A percentile compares a stretch with the other conserved stretches of the same genome.
These are phyloP conservation scores for Aspergillus sp. DNA, from an alignment of 2,329 filamentous ascomycete species.

Conservation along the genomic window DNA sequence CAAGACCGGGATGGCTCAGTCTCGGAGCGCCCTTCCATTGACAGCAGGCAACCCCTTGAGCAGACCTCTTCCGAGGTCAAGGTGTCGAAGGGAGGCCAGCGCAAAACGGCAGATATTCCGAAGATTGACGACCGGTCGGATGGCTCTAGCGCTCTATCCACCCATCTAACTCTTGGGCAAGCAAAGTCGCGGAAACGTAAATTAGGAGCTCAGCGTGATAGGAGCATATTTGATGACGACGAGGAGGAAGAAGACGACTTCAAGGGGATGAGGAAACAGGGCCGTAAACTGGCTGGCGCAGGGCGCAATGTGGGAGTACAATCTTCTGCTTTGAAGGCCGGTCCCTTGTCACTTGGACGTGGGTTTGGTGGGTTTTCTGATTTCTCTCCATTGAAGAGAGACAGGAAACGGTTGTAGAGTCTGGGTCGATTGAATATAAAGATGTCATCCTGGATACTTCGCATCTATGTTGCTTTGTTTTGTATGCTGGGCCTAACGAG, in stretches of 20 bases:
- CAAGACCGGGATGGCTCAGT: neutral
- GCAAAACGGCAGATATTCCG: neutral
- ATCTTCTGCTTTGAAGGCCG: constrained; percentile 1
- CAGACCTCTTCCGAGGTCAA: neutral
- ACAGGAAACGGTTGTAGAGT: constrained; percentile 48
- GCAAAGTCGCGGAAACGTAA: constrained; percentile 69
- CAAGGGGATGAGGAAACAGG: constrained; percentile 21
- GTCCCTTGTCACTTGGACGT: constrained; percentile 13
- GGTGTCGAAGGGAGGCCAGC: constrained; percentile 13
- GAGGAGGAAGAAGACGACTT: constrained; percentile 51
- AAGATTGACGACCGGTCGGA: constrained; percentile 15
- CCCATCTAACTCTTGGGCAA: constrained; percentile 22
- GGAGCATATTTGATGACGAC: constrained; percentile 69
- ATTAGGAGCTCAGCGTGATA: constrained; percentile 59
- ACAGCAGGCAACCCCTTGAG: neutral
- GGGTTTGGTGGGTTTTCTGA: constrained; percentile 50
- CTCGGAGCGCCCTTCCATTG: neutral
- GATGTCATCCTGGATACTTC: neutral
- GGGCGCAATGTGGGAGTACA: constrained; percentile 13
- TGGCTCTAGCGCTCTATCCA: constrained; percentile 16
- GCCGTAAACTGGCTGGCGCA: constrained; percentile 23
- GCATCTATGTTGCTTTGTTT: neutral
- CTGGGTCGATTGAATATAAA: neutral
- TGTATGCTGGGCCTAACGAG: neutral
- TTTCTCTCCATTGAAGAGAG: constrained; percentile 72